Conservation (phyloP, 305 asterid genomes). For the Fraxinus sp. region DNA sequence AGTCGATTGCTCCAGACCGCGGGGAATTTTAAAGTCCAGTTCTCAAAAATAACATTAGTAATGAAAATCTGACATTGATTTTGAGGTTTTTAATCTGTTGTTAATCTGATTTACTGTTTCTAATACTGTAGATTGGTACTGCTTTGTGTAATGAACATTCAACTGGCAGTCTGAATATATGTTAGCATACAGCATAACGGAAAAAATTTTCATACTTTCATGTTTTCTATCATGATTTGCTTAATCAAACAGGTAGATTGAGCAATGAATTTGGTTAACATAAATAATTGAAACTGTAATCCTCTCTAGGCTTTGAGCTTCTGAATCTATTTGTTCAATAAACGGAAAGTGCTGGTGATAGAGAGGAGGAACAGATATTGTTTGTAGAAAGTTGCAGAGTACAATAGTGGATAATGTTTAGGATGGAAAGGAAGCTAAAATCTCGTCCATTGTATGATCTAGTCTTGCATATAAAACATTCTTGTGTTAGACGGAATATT, state of each 20-base stretch:
- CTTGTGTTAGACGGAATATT: neutral
- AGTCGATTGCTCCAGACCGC: conserved; percentile 22
- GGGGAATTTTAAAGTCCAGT: conserved; percentile 27
- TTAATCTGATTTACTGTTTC: neutral
- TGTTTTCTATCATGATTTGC: neutral
- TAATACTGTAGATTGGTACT: neutral
- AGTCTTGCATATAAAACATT: neutral
- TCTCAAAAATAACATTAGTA: neutral
- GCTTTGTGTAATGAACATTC: neutral
- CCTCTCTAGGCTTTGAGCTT: neutral
- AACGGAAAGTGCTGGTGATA: neutral
- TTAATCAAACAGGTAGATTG: neutral
- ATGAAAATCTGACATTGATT: neutral
- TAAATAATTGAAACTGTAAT: neutral
- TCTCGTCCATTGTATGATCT: neutral
- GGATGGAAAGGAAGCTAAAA: neutral
- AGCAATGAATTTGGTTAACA: neutral
- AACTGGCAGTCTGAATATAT: neutral
- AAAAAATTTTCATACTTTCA: neutral
- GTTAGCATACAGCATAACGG: neutral
- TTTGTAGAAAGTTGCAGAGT: neutral
- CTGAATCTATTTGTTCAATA: neutral
- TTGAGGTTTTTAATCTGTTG: neutral
- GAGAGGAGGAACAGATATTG: neutral
- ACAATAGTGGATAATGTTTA: neutral